Evolutionary conservation across 129 eudicot species (phyloP), one percentile per base, ranked within the genome.

Genomic region (Ambrosia artemisiifolia): DNA sequence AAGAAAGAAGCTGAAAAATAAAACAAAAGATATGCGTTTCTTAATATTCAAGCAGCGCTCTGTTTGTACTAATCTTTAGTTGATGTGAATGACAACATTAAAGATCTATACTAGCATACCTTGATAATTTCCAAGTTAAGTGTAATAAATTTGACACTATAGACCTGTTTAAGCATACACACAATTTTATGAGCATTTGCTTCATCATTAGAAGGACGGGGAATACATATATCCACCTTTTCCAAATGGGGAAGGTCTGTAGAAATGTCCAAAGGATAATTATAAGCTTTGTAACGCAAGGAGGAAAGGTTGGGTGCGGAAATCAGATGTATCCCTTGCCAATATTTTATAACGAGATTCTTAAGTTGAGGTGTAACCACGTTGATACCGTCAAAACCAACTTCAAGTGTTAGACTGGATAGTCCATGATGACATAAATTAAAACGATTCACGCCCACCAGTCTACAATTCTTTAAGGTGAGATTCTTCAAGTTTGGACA

Each of bases 351-450:
- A 18, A 1, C 7, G 40, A 76, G 80, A 44, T 67, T 28, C 57
- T 65, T 24, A 7, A 76, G 80, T 67, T 19, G 68, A 72, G 59
- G 76, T 10, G 47, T 32, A 59, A n/a, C 77, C 47, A 76, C 67
- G 12, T 67, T 57, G 9, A 67, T 20, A 76, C 2, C 59, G 0
- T 7, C 2, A 11, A 6, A 35, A 16, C 74, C n/a, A 7, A 3
- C 14, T 51, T 50, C 18, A 53, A 69, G 38, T 2, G 63, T 69
- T 12, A 69, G 62, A 69, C 11, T 49, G 4, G 61, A 47, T 24
- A 48, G n/a, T 30, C 28, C n/a, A 30, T 60, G 72, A 48, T 48
- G 61, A 68, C 43, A 28, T 8, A 68, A 48, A 32, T 4, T 68
- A 12, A 68, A 69, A 50, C 19, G 48, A 69, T 50, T 10, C 1